Evolutionary conservation across 768 basidiomycete species (phyloP), one percentile per base, ranked within the genome.

Genomic region (Filobasidium wieringae): DNA sequence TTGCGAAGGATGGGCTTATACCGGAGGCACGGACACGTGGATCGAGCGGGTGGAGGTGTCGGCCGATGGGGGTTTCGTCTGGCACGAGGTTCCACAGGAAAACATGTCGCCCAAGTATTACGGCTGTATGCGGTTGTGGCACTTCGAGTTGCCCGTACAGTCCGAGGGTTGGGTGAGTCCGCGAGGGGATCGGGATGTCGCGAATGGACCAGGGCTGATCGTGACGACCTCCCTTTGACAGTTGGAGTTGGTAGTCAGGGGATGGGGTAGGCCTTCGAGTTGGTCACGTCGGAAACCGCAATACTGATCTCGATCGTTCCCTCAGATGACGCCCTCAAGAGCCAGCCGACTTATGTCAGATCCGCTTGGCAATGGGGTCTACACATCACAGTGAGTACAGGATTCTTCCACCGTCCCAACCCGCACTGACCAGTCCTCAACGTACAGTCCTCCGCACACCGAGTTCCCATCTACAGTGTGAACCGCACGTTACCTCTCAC

Each of bases 121-220:
- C 64, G 75, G 80, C 53, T 79, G 80, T 0, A 81, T 79, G 79
- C 68, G 80, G 43, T 72, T 81, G 15, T 81, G 80, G 80, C 77
- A 75, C 60, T 77, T 80, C 40, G 74, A 77, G 12, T 54, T 81
- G 0, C 80, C 79, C 5, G 77, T 80, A 36, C 78, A 79, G 39
- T 80, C 79, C 4, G 79, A 81, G 62, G 80, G 80, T 5, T 81
- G 80, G 79, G 74, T n/a, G n/a, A n/a, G n/a, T n/a, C n/a, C n/a
- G n/a, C n/a, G n/a, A n/a, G n/a, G n/a, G n/a, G n/a, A n/a, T n/a
- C n/a, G n/a, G n/a, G n/a, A n/a, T n/a, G n/a, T n/a, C n/a, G n/a
- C n/a, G n/a, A n/a, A n/a, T n/a, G n/a, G n/a, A n/a, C n/a, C n/a
- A n/a, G n/a, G n/a, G n/a, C n/a, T n/a, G n/a, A n/a, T n/a, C n/a